Base-by-base conservation (phyloP, 768 basidiomycete species). In the Boletus edulis region DNA sequence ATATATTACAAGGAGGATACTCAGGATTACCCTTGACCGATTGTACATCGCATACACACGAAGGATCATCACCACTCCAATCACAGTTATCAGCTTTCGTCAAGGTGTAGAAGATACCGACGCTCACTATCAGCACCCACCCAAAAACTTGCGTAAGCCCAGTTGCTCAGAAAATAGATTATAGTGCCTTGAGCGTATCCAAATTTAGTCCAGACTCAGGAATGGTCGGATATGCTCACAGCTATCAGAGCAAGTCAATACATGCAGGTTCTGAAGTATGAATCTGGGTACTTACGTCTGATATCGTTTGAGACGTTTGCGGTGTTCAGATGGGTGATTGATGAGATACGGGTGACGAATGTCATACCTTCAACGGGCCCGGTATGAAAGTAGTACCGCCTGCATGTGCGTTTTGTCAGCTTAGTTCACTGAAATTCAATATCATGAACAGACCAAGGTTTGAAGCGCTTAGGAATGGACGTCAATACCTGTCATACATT, bases 11-110 rank as follows among this genome's bases (percentile, higher is more conserved):
- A 56, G 46, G 11, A 56, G 55, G 3, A 38, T 9, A 11, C 24
- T 14, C 2, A 56, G 50, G 29, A 51, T 37, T 11, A 56, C 32
- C 49, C 24, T 51, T 10, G 55, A 56, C n/a, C 34, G 41, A 44
- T 49, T 43, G 14, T 48, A 51, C 24, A 49, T 27, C 5, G 47
- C 38, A 38, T 49, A 49, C 4, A 49, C 47, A 3, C 47, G 47
- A 13, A 47, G 38, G 18, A 52, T 8, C 52, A 53, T 53, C 24
- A 34, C 20, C 31, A 46, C 38, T 53, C 2, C 11, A n/a, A 41
- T 46, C 27, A 9, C 27, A 6, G 27, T 31, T n/a, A 24, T 39
- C 24, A 38, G 29, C 5, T 32, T 15, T 20, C 24, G n/a, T 18
- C 34, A n/a, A 17, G 34, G 18, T 10, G 9, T 34, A 14, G 40